Percentiles rank a stretch among this genome's conserved stretches.
Conservation (phyloP, 352 stramenopile genomes). For the Phytophthora cryptogea region DNA sequence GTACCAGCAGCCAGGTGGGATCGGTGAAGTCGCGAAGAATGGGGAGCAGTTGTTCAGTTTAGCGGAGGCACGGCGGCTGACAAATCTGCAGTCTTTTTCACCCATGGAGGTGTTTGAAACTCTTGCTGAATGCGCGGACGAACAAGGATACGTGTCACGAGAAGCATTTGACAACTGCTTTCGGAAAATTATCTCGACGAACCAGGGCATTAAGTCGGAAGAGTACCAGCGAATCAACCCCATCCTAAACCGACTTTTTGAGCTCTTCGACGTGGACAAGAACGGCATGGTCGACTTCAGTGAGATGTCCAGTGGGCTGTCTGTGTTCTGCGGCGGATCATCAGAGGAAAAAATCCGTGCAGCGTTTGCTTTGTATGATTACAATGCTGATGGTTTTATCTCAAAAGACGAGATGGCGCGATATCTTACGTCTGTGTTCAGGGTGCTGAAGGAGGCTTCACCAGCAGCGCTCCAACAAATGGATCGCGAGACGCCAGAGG, state of each 20-base stretch:
- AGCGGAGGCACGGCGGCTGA: slow-evolving; percentile 67
- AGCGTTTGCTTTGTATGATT: slow-evolving; percentile 85
- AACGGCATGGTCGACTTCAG: slow-evolving; percentile 87
- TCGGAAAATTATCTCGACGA: slow-evolving; percentile 67
- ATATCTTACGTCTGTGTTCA: slow-evolving; percentile 88
- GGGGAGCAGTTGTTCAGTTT: slow-evolving; percentile 82
- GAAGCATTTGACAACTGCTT: slow-evolving; percentile 81
- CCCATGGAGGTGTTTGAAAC: slow-evolving; percentile 82
- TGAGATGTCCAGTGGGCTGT: slow-evolving; percentile 86
- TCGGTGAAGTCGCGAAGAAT: slow-evolving; percentile 78
- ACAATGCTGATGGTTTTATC: slow-evolving; percentile 85
- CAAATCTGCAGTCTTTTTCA: slow-evolving; percentile 74
- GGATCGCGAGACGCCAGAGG: slow-evolving; percentile 57
- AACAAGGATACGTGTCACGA: slow-evolving; percentile 75
- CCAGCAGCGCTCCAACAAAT: slow-evolving; percentile 51
- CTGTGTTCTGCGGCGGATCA: slow-evolving; percentile 83
- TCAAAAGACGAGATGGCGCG: slow-evolving; percentile 85
- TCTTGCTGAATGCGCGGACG: slow-evolving; percentile 67
- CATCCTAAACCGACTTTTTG: slow-evolving; percentile 81
- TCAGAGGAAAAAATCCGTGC: slow-evolving; percentile 77
- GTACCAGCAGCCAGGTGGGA: slow-evolving; percentile 78
- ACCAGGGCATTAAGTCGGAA: slow-evolving; percentile 49
- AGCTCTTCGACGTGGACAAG: slow-evolving; percentile 85
- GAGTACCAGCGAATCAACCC: slow-evolving; percentile 71
- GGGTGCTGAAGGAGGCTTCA: slow-evolving; percentile 79